Conservation (phyloP, 768 basidiomycete genomes). For the Serpula lacrymans region DNA sequence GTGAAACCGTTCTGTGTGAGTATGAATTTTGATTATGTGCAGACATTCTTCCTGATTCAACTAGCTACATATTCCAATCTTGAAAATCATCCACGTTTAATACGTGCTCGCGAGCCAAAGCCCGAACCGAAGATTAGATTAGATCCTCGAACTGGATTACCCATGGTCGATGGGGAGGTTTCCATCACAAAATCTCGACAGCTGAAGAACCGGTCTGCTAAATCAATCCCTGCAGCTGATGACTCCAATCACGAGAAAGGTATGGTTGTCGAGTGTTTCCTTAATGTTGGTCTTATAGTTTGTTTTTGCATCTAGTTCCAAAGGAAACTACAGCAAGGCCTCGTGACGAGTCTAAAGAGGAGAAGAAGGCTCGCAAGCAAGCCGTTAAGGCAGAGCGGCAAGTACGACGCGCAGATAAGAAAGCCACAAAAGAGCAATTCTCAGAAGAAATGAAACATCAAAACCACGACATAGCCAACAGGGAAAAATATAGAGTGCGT, state of each 20-base stretch:
- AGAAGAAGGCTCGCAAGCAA: constrained; percentile 68
- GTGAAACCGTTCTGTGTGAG: constrained; percentile 92
- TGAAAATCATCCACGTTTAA: constrained; percentile 93
- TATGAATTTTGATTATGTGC: constrained; percentile 8
- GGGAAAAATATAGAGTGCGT: constrained; percentile 29
- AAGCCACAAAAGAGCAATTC: constrained; percentile 60
- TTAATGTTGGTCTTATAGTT: neutral
- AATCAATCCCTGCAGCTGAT: no score
- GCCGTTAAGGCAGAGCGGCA: constrained; percentile 67
- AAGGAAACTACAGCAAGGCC: constrained; percentile 60
- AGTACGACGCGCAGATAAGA: constrained; percentile 64
- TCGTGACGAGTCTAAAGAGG: constrained; percentile 73
- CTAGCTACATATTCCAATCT: constrained; percentile 96
- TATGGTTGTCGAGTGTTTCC: no score
- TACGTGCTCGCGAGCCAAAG: constrained; percentile 59
- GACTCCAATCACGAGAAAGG: no score
- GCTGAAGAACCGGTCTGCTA: no score
- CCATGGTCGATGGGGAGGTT: constrained; percentile 40
- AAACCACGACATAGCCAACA: constrained; percentile 43
- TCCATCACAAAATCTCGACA: no score
- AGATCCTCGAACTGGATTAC: constrained; percentile 77
- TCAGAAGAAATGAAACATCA: constrained; percentile 60
- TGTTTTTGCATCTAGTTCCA: constrained; percentile 20
- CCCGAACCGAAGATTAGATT: constrained; percentile 62
- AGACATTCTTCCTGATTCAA: no score